Percentiles rank a stretch among this genome's conserved stretches.
These are phyloP conservation scores for Fusarium chaquense DNA, from an alignment of 2,329 filamentous ascomycete species.

Conservation along the genomic window DNA sequence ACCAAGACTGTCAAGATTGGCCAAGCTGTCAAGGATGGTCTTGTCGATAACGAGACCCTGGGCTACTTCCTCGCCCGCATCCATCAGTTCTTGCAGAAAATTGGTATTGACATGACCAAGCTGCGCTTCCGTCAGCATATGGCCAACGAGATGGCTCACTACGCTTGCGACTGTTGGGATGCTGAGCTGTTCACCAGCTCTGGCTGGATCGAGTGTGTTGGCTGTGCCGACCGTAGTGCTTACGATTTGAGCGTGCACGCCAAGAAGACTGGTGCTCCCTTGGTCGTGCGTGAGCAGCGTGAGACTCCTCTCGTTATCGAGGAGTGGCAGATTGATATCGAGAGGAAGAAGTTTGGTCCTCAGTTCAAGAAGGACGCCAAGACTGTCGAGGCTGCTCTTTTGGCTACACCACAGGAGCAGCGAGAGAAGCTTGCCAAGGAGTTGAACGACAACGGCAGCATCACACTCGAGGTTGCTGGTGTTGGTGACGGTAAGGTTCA, in stretches of 20 bases:
- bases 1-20: constrained; percentile 82
- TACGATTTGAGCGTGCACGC: constrained; percentile 94
- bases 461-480: constrained; percentile 78
- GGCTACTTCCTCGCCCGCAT: constrained; percentile 98
- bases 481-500: constrained; percentile 79
- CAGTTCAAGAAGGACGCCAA: constrained; percentile 96
- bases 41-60: constrained; percentile 97
- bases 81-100: constrained; percentile 86
- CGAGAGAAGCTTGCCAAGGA: constrained; percentile 83
- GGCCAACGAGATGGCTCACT: constrained; percentile 83
- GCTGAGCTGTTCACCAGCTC: constrained; percentile 91
- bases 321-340: constrained; percentile 87
- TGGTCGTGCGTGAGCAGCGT: constrained; percentile 86
- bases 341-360: constrained; percentile 97
- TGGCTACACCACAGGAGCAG: constrained; percentile 81
- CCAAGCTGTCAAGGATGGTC: constrained; percentile 82
- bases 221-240: constrained; percentile 93
- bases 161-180: constrained; percentile 98
- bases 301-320: constrained; percentile 83
- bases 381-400: constrained; percentile 82
- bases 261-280: constrained; percentile 88
- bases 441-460: constrained; percentile 78
- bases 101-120: constrained; percentile 89
- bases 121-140: constrained; percentile 98
- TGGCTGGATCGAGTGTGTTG: constrained; percentile 98